Evolutionary conservation across 129 eudicot species (phyloP).

Genomic region (Heracleum sosnowskyi): DNA sequence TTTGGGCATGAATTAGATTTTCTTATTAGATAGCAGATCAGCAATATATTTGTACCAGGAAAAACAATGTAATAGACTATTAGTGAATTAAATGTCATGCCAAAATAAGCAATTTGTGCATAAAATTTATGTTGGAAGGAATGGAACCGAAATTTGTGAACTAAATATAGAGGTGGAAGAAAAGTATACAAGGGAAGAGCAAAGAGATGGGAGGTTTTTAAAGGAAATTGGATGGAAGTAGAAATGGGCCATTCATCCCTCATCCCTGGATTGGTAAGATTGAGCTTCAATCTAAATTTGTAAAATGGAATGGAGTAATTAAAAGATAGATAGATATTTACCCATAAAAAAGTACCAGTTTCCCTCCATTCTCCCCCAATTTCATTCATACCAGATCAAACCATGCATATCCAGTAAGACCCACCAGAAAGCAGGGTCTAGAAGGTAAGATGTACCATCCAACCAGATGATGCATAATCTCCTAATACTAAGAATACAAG

Average conservation of each 20-base stretch:
- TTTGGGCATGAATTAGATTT: too few relatives aligned
- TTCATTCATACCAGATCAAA: neutral
- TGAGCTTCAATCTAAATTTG: too few relatives aligned
- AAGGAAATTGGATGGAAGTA: neutral
- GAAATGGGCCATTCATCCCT: neutral
- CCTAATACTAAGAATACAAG: neutral
- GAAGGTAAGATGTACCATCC: neutral
- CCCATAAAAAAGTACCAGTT: neutral
- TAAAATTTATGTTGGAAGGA: neutral
- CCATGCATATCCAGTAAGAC: neutral
- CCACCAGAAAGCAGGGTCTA: neutral
- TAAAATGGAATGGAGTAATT: too few relatives aligned
- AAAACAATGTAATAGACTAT: too few relatives aligned
- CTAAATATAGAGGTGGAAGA: neutral
- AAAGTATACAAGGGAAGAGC: neutral
- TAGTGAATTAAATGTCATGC: neutral
- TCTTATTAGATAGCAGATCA: neutral
- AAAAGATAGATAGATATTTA: too few relatives aligned
- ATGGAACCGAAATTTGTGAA: neutral
- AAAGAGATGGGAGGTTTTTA: neutral
- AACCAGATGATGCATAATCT: neutral
- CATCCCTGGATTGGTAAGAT: neutral
- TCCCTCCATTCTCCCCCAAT: neutral
- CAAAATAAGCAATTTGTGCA: neutral
- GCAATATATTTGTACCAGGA: neutral